These are phyloP conservation scores for Tylopilus plumbeoviolaceoides DNA, from an alignment of 768 basidiomycete genomes.

Conservation along the genomic window DNA sequence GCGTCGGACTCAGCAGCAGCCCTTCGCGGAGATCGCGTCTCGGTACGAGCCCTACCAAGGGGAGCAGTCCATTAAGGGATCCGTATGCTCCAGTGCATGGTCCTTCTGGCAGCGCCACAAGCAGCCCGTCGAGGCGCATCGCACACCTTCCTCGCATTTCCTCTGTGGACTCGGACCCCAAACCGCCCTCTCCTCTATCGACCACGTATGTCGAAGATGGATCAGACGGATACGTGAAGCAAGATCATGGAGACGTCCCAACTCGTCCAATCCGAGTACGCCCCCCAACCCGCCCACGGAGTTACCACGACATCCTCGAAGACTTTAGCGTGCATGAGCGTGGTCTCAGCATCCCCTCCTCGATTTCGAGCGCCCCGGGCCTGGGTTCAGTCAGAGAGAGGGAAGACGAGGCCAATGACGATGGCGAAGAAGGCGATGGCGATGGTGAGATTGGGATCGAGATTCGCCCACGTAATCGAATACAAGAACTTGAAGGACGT, in stretches of 20 bases:
- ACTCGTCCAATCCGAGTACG: constrained; percentile 30
- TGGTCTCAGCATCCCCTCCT: constrained; percentile 27
- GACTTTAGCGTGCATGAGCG: constrained; percentile 48
- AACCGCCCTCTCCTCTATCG: constrained; percentile 5
- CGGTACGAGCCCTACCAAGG: constrained; percentile 21
- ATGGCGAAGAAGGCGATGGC: neutral
- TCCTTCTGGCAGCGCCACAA: constrained; percentile 11
- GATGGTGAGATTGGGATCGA: neutral
- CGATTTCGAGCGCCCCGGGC: constrained; percentile 27
- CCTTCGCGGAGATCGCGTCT: constrained; percentile 24
- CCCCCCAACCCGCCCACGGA: constrained; percentile 45
- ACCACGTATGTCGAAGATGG: neutral
- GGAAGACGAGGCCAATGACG: constrained; percentile 11
- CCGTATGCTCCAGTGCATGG: constrained; percentile 1
- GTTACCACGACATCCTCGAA: constrained; percentile 63
- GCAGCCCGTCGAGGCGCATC: constrained; percentile 21
- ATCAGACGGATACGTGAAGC: neutral
- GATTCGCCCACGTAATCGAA: neutral
- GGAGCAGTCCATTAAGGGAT: constrained; percentile 18
- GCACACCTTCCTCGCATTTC: constrained; percentile 22
- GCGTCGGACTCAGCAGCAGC: constrained; percentile 15
- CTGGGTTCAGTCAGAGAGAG: constrained; percentile 23
- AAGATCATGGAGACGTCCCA: constrained; percentile 1
- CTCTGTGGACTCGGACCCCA: constrained; percentile 10
- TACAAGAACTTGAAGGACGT: neutral